Conservation (phyloP, 352 stramenopile species). For the Phytophthora litchii region DNA sequence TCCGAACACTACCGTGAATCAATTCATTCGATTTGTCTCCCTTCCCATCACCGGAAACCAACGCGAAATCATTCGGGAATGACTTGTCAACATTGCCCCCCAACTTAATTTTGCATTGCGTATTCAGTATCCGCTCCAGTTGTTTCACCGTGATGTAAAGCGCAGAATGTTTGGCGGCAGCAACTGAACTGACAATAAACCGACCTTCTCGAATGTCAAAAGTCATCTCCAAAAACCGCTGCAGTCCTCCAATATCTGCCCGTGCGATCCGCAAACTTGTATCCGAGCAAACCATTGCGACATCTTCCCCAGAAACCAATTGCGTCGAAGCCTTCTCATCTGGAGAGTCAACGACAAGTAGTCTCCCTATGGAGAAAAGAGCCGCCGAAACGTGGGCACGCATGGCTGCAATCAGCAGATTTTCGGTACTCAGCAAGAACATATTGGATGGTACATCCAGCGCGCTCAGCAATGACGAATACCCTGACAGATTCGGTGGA, state of each 20-base stretch:
- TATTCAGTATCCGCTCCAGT: constrained; percentile 76
- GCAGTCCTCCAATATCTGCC: constrained; percentile 75
- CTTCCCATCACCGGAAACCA: constrained; percentile 77
- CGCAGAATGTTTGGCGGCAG: constrained; percentile 61
- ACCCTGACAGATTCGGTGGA: constrained; percentile 64
- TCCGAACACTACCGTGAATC: constrained; percentile 71
- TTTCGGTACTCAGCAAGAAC: constrained; percentile 78
- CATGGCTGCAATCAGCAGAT: constrained; percentile 78
- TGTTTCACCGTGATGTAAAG: constrained; percentile 61
- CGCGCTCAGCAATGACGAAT: constrained; percentile 56
- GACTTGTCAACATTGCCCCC: constrained; percentile 46
- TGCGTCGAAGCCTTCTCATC: constrained; percentile 56
- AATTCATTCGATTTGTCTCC: constrained; percentile 73
- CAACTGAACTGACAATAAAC: constrained; percentile 75
- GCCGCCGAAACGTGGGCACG: constrained; percentile 72
- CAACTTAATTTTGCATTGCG: constrained; percentile 81
- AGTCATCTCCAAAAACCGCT: constrained; percentile 80
- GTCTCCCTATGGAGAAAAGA: constrained; percentile 73
- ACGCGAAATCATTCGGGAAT: constrained; percentile 65
- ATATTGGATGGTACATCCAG: constrained; percentile 79
- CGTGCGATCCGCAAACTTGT: constrained; percentile 70
- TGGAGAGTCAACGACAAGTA: constrained; percentile 73
- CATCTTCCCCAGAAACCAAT: constrained; percentile 74
- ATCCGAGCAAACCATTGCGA: constrained; percentile 61
- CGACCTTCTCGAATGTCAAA: constrained; percentile 80